Percentiles rank a stretch among this genome's conserved stretches.
Conservation (phyloP, 2,329 filamentous ascomycete species). For the Alternaria panax region DNA sequence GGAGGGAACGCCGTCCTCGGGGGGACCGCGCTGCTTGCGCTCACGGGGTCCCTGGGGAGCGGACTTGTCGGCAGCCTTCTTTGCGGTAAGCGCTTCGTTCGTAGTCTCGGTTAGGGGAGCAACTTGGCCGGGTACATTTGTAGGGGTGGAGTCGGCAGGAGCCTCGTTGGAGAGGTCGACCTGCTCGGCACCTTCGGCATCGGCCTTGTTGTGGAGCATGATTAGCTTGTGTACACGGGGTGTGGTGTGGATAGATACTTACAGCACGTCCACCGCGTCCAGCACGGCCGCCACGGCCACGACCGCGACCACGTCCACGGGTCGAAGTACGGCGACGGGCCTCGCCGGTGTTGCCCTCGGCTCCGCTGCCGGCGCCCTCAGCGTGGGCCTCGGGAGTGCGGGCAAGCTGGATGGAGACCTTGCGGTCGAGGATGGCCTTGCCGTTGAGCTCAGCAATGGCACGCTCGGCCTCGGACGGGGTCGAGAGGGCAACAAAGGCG, state of each 20-base stretch:
- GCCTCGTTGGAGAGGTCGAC: slow-evolving; percentile 58
- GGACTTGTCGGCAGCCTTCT: slow-evolving; percentile 58
- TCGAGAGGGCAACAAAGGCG: slow-evolving; percentile 97
- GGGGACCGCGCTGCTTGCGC: slow-evolving; percentile 87
- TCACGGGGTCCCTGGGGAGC: slow-evolving; percentile 61
- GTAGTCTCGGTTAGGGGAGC: slow-evolving; percentile 60
- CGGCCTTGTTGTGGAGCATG: slow-evolving; percentile 51
- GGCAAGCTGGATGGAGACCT: slow-evolving; percentile 98
- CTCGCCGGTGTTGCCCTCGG: slow-evolving; percentile 77
- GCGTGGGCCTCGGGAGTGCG: slow-evolving; percentile 91
- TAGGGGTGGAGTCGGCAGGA: slow-evolving; percentile 51
- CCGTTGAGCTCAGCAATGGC: slow-evolving; percentile 92
- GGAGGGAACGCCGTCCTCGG: slow-evolving; percentile 95
- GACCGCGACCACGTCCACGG: slow-evolving; percentile 64
- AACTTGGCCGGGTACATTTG: slow-evolving; percentile 61
- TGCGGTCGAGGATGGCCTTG: slow-evolving; percentile 97
- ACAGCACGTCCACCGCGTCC: slow-evolving; percentile 70
- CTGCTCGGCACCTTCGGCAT: slow-evolving; percentile 54
- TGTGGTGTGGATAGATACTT: slow-evolving; percentile 51
- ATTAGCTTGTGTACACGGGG: slow-evolving; percentile 12
- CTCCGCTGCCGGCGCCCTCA: slow-evolving; percentile 74
- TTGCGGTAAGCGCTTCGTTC: slow-evolving; percentile 64
- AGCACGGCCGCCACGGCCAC: slow-evolving; percentile 67
- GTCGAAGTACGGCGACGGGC: slow-evolving; percentile 63
- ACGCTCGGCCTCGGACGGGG: slow-evolving; percentile 90